Evolutionary conservation across 2,329 filamentous ascomycete species (phyloP).

Genomic region (Epichloe gansuensis): DNA sequence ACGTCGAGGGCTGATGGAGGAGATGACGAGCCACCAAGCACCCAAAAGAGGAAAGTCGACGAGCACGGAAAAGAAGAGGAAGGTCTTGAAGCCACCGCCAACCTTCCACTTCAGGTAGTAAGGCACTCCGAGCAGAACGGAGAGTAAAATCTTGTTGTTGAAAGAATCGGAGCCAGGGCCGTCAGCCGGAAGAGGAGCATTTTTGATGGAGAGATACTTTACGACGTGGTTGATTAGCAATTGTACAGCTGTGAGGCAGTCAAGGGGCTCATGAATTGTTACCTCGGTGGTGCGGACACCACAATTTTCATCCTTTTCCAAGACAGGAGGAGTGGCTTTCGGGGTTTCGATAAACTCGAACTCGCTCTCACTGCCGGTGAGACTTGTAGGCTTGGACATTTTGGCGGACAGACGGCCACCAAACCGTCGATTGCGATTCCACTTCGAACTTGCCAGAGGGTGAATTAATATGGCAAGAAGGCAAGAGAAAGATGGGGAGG

Average conservation of each 20-base stretch:
- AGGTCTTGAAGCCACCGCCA: conserved; percentile 74
- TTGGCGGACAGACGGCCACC: conserved; percentile 14
- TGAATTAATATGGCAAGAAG: neutral
- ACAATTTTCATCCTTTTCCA: conserved; percentile 53
- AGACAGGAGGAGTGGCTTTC: conserved; percentile 38
- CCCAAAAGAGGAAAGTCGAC: conserved; percentile 68
- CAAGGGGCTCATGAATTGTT: conserved; percentile 13
- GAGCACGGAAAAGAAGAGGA: conserved; percentile 78
- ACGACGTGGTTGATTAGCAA: neutral
- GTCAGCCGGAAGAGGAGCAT: conserved; percentile 87
- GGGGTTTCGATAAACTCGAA: conserved; percentile 33
- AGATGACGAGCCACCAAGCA: conserved; percentile 71
- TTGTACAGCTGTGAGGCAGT: neutral
- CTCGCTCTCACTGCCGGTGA: conserved; percentile 23
- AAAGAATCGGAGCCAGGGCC: conserved; percentile 74
- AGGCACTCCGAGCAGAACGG: conserved; percentile 58
- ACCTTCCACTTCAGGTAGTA: conserved; percentile 75
- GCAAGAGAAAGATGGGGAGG: too few species aligned
- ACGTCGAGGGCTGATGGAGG: conserved; percentile 71
- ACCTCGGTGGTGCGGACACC: conserved; percentile 31
- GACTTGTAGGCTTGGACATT: conserved; percentile 22
- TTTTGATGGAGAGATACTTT: conserved; percentile 62
- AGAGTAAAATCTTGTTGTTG: conserved; percentile 68
- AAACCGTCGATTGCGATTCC: conserved; percentile 1
- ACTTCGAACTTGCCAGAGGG: neutral